Base-by-base conservation (phyloP, 2,329 filamentous ascomycete species). In the Biscogniauxia mediterranea region DNA sequence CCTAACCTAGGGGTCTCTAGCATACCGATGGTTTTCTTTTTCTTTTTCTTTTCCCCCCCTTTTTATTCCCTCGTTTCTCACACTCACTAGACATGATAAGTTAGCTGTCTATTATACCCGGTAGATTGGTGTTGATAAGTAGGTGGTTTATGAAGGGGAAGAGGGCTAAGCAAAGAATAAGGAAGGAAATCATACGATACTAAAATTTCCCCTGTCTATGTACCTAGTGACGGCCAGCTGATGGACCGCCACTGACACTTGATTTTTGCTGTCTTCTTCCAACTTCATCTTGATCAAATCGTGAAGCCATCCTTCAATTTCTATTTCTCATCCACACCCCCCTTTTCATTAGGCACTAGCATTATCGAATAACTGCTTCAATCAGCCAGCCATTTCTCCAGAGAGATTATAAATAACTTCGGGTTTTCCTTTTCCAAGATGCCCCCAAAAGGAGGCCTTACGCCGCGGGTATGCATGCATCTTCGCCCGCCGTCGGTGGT, bases 381-480 rank as follows among this genome's bases (percentile, higher is more conserved):
- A 32, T 32, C 28, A 5, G 28, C 28, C 28, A 13, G 28, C 11
- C 11, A 32, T 32, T 32, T 32, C 28, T 13, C 28, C 28, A 4
- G 11, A 32, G 28, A 32, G n/a, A 32, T 4, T 26, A 23, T 25
- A 21, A 2, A 21, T 54, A 54, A 23, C 17, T 9, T 23, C 20
- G 7, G 17, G n/a, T 26, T 54, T 21, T 54, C 20, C 6, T 26
- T 54, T 32, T 6, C 32, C 49, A 56, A 55, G 19, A 68, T 68
- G 66, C 61, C 65, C 32, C 26, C 59, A 9, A 61, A 61, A 53
- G 64, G 64, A 20, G 68, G 59, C 64, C 56, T 69, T n/a, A 69
- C 64, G n/a, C 66, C 67, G 50, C 57, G 62, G 55, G 67, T 69
- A 66, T 52, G 32, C 53, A 66, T 52, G 32, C 51, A 11, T 57